Percentiles rank a stretch among this genome's conserved stretches.
phyloP scores from a whole-genome alignment of 805 yeast genomes.

The Yamadazyma olivae region DNA sequence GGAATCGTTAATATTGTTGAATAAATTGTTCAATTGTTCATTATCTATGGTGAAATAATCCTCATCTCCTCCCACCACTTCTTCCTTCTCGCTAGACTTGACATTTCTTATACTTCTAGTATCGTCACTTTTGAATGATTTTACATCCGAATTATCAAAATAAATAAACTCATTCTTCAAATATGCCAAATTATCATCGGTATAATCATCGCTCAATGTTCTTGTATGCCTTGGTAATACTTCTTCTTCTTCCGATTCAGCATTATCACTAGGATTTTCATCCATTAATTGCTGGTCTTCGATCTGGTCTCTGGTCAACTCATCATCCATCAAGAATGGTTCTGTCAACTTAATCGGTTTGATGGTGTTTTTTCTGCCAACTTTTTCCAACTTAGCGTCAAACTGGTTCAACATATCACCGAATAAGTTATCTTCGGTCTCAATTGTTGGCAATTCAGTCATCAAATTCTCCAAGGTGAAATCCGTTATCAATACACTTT shows the following conservation, averaged over 20 bases:
- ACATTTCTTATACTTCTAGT: constrained; percentile 3
- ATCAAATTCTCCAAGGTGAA: neutral
- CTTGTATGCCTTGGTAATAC: constrained; percentile 4
- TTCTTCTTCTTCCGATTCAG: constrained; percentile 1
- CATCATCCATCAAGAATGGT: constrained; percentile 39
- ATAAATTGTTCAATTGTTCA: constrained; percentile 24
- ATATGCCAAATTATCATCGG: constrained; percentile 29
- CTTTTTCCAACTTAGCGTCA: constrained; percentile 21
- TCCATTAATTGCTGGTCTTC: constrained; percentile 37
- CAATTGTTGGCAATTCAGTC: constrained; percentile 22
- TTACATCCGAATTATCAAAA: constrained; percentile 13
- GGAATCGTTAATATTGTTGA: constrained; percentile 18
- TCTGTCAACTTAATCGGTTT: constrained; percentile 12
- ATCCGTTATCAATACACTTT: no score
- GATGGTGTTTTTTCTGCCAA: constrained; percentile 9
- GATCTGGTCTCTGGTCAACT: constrained; percentile 39
- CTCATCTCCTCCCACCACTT: constrained; percentile 11
- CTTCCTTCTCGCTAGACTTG: constrained; percentile 4
- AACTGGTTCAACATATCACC: constrained; percentile 26
- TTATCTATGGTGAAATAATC: constrained; percentile 18
- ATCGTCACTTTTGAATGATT: constrained; percentile 9
- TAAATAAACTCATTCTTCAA: constrained; percentile 26
- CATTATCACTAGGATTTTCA: constrained; percentile 9
- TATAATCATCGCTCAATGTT: constrained; percentile 22
- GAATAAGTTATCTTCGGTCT: constrained; percentile 24